These are phyloP conservation scores for Chaetomium cochliodes DNA, from an alignment of 495 filamentous ascomycete genomes.

Conservation along the genomic window DNA sequence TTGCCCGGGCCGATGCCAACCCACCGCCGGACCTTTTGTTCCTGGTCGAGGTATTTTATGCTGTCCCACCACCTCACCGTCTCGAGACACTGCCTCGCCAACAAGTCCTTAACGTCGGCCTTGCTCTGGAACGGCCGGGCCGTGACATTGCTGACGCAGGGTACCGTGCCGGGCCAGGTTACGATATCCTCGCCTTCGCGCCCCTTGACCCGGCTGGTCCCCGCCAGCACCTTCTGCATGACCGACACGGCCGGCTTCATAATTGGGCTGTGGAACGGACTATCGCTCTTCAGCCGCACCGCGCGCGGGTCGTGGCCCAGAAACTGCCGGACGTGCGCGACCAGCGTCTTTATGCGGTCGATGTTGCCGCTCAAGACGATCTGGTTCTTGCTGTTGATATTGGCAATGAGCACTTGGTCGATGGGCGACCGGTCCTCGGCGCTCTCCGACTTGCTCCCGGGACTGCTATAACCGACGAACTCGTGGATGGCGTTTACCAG, in stretches of 20 bases:
- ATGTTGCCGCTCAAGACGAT: slow-evolving; percentile 92
- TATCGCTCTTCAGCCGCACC: slow-evolving; percentile 82
- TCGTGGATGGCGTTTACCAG: slow-evolving; percentile 74
- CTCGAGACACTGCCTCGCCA: slow-evolving; percentile 77
- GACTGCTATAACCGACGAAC: slow-evolving; percentile 68
- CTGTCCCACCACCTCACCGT: slow-evolving; percentile 94
- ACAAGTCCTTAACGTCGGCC: slow-evolving; percentile 68
- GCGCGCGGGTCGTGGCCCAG: slow-evolving; percentile 89
- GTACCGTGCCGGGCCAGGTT: slow-evolving; percentile 67
- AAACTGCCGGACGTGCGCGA: slow-evolving; percentile 88
- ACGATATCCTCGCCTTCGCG: slow-evolving; percentile 56
- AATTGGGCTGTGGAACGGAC: slow-evolving; percentile 88
- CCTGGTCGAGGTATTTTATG: slow-evolving; percentile 84
- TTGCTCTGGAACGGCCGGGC: slow-evolving; percentile 71
- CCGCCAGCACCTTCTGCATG: slow-evolving; percentile 63
- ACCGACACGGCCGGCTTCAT: slow-evolving; percentile 80
- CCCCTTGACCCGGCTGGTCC: slow-evolving; percentile 47
- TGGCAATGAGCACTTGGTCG: slow-evolving; percentile 86
- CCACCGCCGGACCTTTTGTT: slow-evolving; percentile 80
- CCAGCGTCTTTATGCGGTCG: slow-evolving; percentile 75
- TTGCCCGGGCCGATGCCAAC: slow-evolving; percentile 93
- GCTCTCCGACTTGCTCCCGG: slow-evolving; percentile 65
- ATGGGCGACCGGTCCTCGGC: slow-evolving; percentile 65
- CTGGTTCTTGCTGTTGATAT: slow-evolving; percentile 93
- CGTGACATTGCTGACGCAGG: slow-evolving; percentile 83